Conservation (phyloP, 768 basidiomycete species). For the Cystofilobasidium capitatum region DNA sequence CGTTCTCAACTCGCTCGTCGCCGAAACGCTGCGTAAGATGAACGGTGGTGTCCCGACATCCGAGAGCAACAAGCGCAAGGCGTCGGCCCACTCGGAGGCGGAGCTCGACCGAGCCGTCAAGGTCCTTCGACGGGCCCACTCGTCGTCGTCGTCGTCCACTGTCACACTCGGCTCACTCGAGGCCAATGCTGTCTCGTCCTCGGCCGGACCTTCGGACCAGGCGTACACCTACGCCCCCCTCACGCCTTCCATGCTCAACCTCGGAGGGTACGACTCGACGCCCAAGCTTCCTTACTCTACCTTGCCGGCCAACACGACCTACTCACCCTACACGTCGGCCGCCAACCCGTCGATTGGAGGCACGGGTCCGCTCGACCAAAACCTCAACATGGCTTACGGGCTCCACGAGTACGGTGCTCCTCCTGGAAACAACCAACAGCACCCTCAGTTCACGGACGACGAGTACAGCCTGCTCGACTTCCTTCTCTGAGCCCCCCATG, state of each 20-base stretch:
- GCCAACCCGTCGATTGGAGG: neutral
- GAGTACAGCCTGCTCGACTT: neutral
- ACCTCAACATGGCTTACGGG: too few species aligned
- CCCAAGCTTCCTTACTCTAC: neutral
- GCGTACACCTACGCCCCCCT: neutral
- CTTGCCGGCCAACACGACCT: neutral
- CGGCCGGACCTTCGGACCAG: neutral
- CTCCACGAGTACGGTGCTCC: too few species aligned
- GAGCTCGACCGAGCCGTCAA: slow-evolving; percentile 25
- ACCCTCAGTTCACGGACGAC: neutral
- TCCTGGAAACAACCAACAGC: too few species aligned
- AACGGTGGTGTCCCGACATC: neutral
- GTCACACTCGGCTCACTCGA: neutral
- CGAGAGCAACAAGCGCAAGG: neutral
- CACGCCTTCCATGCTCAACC: neutral
- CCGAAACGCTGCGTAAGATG: slow-evolving; percentile 18
- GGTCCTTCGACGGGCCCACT: slow-evolving; percentile 1
- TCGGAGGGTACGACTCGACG: neutral
- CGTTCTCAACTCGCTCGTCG: slow-evolving; percentile 19
- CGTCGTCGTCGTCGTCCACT: neutral
- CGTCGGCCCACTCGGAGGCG: neutral
- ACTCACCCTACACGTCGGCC: neutral
- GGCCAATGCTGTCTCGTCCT: too few species aligned
- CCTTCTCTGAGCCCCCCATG: neutral
- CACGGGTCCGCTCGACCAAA: neutral